Base-by-base conservation (phyloP, 805 yeast species). In the Lipomyces anomalus region DNA sequence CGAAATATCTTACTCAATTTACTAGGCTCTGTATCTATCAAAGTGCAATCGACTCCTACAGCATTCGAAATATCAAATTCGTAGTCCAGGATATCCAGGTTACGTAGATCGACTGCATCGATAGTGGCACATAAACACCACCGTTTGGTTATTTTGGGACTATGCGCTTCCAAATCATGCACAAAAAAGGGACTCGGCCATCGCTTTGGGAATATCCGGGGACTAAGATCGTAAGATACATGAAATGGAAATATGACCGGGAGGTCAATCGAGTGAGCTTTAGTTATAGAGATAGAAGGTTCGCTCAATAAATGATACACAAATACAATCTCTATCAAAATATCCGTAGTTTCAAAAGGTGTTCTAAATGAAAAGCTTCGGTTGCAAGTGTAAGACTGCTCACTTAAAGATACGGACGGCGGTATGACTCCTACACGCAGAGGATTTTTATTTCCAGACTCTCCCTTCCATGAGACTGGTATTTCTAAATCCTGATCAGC, bases 161-260 rank as follows among this genome's bases (percentile, higher is more conserved):
- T 43, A 20, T 57, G 59, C 1, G 51, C 37, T 33, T 51, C 47
- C 13, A 46, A 39, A 22, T 42, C 48, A 7, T 50, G 44, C 5
- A 67, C 61, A 9, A 64, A 57, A 48, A 68, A 69, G 34, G 62
- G 46, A 33, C 57, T 63, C n/a, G 67, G 65, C 73, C 73, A 68
- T 3, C 46, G 45, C 21, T 59, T 62, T 1, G 55, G 56, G 33
- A 62, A 58, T 9, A 53, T 47, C 22, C 61, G 55, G 1, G 73
- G 69, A 4, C 60, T 29, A 4, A 68, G 62, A 22, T 63, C 66
- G 41, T 65, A 68, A 13, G 60, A 58, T 9, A 59, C 63, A 2
- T 68, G 56, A 46, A 68, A 65, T 5, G 72, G 71, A 30, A 52
- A 47, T 16, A 57, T 43, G 0, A 67, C 65, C 11, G 66, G 63